Conservation (phyloP, 768 basidiomycete species). For the Pleurotus citrinopileatus region DNA sequence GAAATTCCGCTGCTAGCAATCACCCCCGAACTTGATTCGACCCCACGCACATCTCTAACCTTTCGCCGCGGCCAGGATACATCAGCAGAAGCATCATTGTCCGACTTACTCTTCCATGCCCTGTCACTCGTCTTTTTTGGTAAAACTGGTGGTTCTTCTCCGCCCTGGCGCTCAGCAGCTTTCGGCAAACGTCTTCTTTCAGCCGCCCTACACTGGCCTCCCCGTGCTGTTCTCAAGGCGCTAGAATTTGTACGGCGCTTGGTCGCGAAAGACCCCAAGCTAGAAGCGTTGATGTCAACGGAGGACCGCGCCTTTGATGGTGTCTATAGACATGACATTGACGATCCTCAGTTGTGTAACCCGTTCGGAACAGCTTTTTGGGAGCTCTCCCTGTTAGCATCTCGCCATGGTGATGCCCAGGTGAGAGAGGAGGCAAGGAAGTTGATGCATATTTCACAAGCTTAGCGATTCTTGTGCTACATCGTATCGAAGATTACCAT, state of each 20-base stretch:
- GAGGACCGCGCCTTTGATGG: conserved; percentile 87
- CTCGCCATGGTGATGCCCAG: conserved; percentile 59
- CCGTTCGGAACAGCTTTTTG: conserved; percentile 85
- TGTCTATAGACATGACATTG: conserved; percentile 78
- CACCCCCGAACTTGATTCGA: conserved; percentile 60
- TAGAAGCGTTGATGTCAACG: conserved; percentile 82
- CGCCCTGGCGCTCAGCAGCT: conserved; percentile 80
- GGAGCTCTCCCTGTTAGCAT: conserved; percentile 70
- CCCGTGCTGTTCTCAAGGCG: conserved; percentile 58
- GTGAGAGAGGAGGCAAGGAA: conserved; percentile 67
- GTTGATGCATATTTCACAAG: conserved; percentile 26
- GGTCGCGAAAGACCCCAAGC: conserved; percentile 71
- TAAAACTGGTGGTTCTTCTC: conserved; percentile 31
- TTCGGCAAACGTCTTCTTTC: conserved; percentile 91
- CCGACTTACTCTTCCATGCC: conserved; percentile 84
- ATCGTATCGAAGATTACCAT: too few species aligned
- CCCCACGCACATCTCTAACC: conserved; percentile 27
- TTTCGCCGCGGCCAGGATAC: conserved; percentile 25
- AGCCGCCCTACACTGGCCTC: conserved; percentile 80
- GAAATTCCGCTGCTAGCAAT: conserved; percentile 76
- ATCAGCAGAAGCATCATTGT: conserved; percentile 18
- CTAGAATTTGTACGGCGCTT: conserved; percentile 73
- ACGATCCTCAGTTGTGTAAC: conserved; percentile 83
- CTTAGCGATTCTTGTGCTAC: neutral
- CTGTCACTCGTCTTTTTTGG: conserved; percentile 75